A percentile compares a stretch with the other conserved stretches of the same genome.
These are phyloP conservation scores for Barnettozyma botsteinii DNA, from an alignment of 805 yeast species.

Conservation along the genomic window DNA sequence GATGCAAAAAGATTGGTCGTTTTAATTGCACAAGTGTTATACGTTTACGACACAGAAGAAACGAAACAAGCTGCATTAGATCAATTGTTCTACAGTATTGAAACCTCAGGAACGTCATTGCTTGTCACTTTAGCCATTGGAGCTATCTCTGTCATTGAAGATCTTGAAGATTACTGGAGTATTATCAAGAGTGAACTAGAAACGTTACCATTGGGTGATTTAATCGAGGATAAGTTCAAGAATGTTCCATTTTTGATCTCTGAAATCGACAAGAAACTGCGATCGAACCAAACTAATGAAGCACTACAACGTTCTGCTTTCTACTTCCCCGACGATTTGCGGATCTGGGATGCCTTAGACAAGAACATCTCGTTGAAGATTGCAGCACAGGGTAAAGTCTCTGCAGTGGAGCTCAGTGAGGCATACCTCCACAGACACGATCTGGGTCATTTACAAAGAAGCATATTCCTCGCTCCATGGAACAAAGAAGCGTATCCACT, in stretches of 20 bases:
- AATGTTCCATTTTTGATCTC: constrained; percentile 55
- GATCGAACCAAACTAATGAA: constrained; percentile 12
- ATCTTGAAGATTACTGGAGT: constrained; percentile 49
- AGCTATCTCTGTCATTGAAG: constrained; percentile 66
- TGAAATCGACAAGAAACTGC: constrained; percentile 42
- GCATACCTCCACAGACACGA: constrained; percentile 45
- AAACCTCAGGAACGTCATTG: constrained; percentile 58
- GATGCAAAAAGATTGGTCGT: constrained; percentile 64
- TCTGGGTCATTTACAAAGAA: constrained; percentile 57
- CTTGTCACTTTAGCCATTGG: constrained; percentile 70
- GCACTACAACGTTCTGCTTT: constrained; percentile 68
- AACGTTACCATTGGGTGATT: constrained; percentile 39
- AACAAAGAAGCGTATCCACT: constrained; percentile 26
- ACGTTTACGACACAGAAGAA: constrained; percentile 69
- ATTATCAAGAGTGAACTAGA: constrained; percentile 65
- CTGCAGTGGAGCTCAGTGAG: constrained; percentile 45
- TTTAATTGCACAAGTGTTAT: constrained; percentile 71
- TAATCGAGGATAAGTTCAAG: constrained; percentile 44
- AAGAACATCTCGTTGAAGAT: constrained; percentile 50
- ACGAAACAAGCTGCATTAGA: constrained; percentile 80
- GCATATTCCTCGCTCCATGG: constrained; percentile 59
- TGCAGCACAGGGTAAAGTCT: constrained; percentile 46
- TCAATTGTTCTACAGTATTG: constrained; percentile 65
- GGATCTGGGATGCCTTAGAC: constrained; percentile 66
- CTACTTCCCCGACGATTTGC: constrained; percentile 64